A percentile compares a stretch with the other conserved stretches of the same genome.
Evolutionary conservation across 345 rosid genomes (phyloP).

Genomic region (Linum usitatissimum): DNA sequence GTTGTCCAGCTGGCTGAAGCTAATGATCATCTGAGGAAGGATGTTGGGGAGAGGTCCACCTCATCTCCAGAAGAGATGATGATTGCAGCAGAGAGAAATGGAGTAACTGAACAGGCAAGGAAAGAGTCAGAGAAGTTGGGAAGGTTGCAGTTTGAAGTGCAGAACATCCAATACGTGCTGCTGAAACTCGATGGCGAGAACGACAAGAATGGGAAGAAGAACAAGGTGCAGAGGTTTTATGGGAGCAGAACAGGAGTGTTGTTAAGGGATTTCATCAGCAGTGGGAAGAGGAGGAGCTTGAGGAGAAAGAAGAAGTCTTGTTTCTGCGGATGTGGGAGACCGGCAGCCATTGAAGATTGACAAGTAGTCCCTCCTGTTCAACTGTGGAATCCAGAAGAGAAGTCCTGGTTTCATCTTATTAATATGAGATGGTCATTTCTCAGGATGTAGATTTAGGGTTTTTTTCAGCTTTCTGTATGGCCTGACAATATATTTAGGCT

Average conservation of each 20-base stretch:
- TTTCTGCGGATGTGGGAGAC: conserved; percentile 64
- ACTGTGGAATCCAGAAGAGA: neutral
- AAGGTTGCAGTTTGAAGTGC: conserved; percentile 19
- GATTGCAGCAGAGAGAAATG: conserved; percentile 1
- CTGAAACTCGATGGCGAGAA: conserved; percentile 20
- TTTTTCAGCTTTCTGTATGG: no score
- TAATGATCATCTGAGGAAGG: conserved; percentile 14
- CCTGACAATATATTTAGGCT: no score
- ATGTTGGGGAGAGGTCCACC: conserved; percentile 5
- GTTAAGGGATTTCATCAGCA: conserved; percentile 57
- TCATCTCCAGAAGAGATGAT: conserved; percentile 9
- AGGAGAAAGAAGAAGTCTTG: conserved; percentile 43
- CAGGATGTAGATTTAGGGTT: no score
- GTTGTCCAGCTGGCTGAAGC: conserved; percentile 10
- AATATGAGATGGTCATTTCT: no score
- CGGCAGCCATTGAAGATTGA: conserved; percentile 43
- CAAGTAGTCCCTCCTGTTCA: neutral
- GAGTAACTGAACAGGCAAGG: conserved; percentile 16
- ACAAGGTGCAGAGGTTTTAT: conserved; percentile 19
- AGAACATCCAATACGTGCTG: conserved; percentile 14
- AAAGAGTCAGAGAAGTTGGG: conserved; percentile 19
- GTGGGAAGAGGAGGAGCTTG: conserved; percentile 28
- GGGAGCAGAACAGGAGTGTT: conserved; percentile 42
- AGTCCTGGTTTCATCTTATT: no score
- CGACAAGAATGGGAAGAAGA: conserved; percentile 14